A percentile compares a stretch with the other conserved stretches of the same genome.
These are phyloP conservation scores for Picochlorum sp. DNA, from an alignment of 139 green algal species.

Conservation along the genomic window DNA sequence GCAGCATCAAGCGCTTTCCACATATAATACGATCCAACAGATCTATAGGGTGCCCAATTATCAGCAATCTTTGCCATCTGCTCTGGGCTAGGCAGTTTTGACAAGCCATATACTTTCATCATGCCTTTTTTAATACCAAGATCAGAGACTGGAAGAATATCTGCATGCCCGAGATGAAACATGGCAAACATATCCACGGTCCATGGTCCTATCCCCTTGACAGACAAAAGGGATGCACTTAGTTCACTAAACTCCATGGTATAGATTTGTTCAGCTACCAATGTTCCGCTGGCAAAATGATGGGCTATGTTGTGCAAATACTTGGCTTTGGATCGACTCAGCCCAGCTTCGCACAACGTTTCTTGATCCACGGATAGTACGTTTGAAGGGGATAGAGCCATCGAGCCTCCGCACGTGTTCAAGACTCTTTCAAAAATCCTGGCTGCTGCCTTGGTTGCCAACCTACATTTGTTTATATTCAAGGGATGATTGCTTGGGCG, in stretches of 20 bases:
- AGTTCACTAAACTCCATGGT: constrained; percentile 16
- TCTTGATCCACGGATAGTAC: constrained; percentile 1
- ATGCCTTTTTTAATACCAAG: constrained; percentile 44
- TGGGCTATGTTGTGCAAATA: constrained; percentile 33
- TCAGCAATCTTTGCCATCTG: constrained; percentile 33
- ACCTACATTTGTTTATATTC: background rate
- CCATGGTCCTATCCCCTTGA: constrained; percentile 32
- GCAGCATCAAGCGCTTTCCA: constrained; percentile 42
- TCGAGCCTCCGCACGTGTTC: background rate
- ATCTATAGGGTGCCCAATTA: constrained; percentile 35
- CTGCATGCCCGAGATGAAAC: constrained; percentile 36
- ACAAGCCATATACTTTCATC: constrained; percentile 17
- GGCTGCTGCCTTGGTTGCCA: background rate
- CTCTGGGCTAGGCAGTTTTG: constrained; percentile 15
- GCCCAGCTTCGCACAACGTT: constrained; percentile 8
- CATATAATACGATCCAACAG: constrained; percentile 47
- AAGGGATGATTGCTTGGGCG: background rate
- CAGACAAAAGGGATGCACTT: constrained; percentile 10
- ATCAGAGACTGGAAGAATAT: constrained; percentile 48
- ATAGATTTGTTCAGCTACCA: constrained; percentile 23
- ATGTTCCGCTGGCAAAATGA: constrained; percentile 19
- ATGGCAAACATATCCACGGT: constrained; percentile 23
- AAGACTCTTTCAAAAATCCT: background rate
- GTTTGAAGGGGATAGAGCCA: background rate
- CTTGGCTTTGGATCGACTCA: constrained; percentile 15